Conservation (phyloP, 148 eudicot species). For the Chenopodium suecicum region DNA sequence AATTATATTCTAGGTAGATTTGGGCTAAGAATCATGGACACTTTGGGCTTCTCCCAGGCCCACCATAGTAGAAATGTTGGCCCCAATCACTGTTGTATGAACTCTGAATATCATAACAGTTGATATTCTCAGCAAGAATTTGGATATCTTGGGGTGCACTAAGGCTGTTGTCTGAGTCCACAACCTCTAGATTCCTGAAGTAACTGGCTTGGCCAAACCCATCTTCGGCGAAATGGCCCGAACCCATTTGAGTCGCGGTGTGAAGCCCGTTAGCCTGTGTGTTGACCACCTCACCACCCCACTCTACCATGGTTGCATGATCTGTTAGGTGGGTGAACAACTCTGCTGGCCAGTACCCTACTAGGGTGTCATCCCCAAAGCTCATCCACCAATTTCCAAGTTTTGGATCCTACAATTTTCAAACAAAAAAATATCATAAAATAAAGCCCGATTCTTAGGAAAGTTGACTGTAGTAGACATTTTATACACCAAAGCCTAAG, state of each 20-base stretch:
- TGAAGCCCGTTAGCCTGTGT: conserved; percentile 61
- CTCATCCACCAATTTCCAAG: conserved; percentile 99
- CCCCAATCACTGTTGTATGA: conserved; percentile 78
- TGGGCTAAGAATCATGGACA: conserved; percentile 39
- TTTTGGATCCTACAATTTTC: conserved; percentile 72
- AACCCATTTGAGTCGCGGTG: conserved; percentile 93
- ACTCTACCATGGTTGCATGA: conserved; percentile 96
- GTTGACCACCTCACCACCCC: conserved; percentile 98
- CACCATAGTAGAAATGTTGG: conserved; percentile 89
- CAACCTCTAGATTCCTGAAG: conserved; percentile 76
- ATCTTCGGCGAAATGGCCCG: conserved; percentile 78
- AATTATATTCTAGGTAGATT: background rate
- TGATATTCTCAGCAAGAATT: conserved; percentile 76
- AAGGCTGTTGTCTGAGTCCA: conserved; percentile 86
- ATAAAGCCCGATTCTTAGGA: background rate
- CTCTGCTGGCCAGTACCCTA: conserved; percentile 95
- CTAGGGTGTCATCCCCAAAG: conserved; percentile 71
- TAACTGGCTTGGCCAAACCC: conserved; percentile 90
- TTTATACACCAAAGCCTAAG: no score
- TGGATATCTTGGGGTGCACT: conserved; percentile 62
- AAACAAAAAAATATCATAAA: background rate
- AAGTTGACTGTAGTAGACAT: background rate
- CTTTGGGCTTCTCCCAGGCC: conserved; percentile 82
- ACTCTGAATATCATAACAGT: conserved; percentile 85
- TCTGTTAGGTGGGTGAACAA: conserved; percentile 80